Base-by-base conservation (phyloP, 2,329 filamentous ascomycete genomes). In the Basipetospora chlamydospora region DNA sequence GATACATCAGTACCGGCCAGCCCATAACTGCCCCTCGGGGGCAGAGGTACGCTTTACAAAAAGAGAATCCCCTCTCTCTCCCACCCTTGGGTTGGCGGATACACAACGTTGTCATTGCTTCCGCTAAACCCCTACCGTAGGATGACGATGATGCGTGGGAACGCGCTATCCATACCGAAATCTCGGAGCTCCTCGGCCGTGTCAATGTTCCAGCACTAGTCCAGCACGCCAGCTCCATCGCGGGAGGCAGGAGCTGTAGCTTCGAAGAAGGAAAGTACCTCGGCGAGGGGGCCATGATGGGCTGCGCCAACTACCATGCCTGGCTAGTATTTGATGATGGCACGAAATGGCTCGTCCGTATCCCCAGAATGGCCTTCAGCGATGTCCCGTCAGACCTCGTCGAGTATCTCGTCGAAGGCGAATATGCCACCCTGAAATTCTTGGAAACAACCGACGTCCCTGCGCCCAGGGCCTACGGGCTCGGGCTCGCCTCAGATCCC, bases 381-480 rank as follows among this genome's bases (percentile, higher is more conserved):
- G 42, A 46, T 26, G 41, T 44, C 6, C 42, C 49, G 6, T 37
- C 41, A 4, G 34, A 32, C 12, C 43, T 51, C 5, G 44, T 44
- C 2, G 49, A 50, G 6, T 51, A 49, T 35, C 33, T 52, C 12
- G 43, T 54, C 3, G 33, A 33, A 17, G 54, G 51, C 45, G 50
- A 54, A 40, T 54, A 48, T 26, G 49, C 49, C 1, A 54, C 52
- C 1, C 43, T 55, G 15, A 53, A 51, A 32, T 54, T 50, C 34
- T 43, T 55, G 6, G 49, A 51, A 33, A 43, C 38, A 3, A 45
- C 47, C 2, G 25, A 33, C 0, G 44, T 52, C 3, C 51, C 50
- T 5, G 46, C 50, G 3, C 47, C 49, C 4, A 44, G 40, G 29
- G 47, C 39, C 6, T 48, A 49, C 21, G 40, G 26, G 2, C 49